Evolutionary conservation across 257 asterid genomes (phyloP).

Genomic region (Primulina eburnea): DNA sequence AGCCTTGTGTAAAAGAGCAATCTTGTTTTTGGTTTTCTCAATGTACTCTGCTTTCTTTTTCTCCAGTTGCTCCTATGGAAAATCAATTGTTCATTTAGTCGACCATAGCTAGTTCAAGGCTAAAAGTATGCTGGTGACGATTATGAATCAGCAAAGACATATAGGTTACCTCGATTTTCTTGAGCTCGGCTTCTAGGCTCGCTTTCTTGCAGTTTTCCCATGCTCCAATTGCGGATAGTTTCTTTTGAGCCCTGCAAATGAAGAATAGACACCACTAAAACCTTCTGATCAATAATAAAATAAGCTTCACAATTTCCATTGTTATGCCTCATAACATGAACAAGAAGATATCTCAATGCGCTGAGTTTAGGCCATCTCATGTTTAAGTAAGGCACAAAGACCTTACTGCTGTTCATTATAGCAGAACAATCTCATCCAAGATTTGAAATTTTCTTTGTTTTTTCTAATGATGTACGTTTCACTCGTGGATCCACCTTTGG

Average conservation of each 20-base stretch:
- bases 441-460: too few species aligned
- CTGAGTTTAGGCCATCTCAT: neutral
- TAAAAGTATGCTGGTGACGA: neutral
- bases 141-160: neutral
- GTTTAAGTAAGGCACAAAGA: neutral
- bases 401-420: too few species aligned
- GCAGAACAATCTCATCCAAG: too few species aligned
- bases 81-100: neutral
- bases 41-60: constrained; percentile 66
- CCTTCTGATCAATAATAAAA: neutral
- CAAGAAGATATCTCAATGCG: neutral
- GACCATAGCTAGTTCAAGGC: neutral
- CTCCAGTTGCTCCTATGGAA: constrained; percentile 68
- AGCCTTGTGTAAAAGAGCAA: constrained; percentile 62
- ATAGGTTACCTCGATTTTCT: neutral
- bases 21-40: constrained; percentile 78
- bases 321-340: neutral
- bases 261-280: neutral
- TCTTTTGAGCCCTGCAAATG: neutral
- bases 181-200: neutral
- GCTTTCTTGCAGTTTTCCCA: constrained; percentile 2
- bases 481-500: too few species aligned
- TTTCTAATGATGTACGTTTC: too few species aligned
- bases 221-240: neutral
- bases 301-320: too few species aligned